Evolutionary conservation across 352 stramenopile species (phyloP), one percentile per base, ranked within the genome.

Genomic region (Peronospora belbahrii): DNA sequence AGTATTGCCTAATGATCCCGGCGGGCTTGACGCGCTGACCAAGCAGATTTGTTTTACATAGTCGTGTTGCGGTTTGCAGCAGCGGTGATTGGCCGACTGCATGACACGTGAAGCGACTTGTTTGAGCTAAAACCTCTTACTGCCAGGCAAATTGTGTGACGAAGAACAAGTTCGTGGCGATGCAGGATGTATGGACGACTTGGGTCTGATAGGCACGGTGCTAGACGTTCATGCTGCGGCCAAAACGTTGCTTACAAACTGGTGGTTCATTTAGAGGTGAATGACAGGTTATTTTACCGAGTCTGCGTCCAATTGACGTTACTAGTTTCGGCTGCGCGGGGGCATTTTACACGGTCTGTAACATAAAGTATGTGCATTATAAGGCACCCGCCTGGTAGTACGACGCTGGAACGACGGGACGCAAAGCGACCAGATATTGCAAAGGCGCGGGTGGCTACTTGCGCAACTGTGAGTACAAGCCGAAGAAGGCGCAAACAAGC

Each of bases 391-490:
- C 7, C 81, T 78, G 1, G 85, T 2, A 73, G 88, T 20, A 97
- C 89, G 20, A 87, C 88, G 11, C 62, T 97, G 14, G 90, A 89
- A 3, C 67, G 90, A 32, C 86, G 96, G 44, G 67, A 97, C 49
- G 89, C 88, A 4, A 64, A 76, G 3, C 66, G 83, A 6, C 78
- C 83, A 6, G 67, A 79, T 17, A 81, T 97, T 37, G 88, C 89
- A 27, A 96, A 94, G 55, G 69, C 65, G 13, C 74, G 97, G 0
- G 68, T 85, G 5, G 91, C 47, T 97, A 96, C 58, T 49, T 97
- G 28, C 61, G 97, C 1, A 96, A 96, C 62, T 82, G 95, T 25
- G 89, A 97, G 39, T 83, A 95, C 56, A 97, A 97, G 50, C 77
- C 87, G 3, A 64, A 87, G 35, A 96, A 95, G 42, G 91, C 87